phyloP scores from a whole-genome alignment of 2,329 filamentous ascomycete species.

The Leptographium procerum region DNA sequence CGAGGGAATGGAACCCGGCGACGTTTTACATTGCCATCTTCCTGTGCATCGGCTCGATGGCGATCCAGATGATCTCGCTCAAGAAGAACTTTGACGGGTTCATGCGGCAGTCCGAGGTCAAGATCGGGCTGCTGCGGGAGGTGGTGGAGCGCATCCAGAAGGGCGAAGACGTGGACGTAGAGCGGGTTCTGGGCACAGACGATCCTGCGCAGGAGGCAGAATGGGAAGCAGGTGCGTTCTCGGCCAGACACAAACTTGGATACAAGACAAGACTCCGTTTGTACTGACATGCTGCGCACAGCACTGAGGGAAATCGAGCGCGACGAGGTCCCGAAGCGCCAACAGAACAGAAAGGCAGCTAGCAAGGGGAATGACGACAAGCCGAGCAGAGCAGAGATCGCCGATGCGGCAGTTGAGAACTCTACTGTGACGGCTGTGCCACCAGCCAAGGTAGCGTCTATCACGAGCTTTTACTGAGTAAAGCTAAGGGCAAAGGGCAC shows the following conservation, averaged over 20 bases:
- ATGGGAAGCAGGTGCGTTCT: conserved; percentile 67
- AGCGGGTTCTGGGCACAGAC: conserved; percentile 68
- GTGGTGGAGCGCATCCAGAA: conserved; percentile 58
- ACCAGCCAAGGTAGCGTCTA: conserved; percentile 6
- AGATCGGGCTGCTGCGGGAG: conserved; percentile 65
- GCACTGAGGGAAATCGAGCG: conserved; percentile 56
- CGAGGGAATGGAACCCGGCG: conserved; percentile 66
- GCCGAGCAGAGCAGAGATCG: background rate
- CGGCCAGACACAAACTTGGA: background rate
- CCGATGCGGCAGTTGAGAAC: background rate
- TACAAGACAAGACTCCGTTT: no score
- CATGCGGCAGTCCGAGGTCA: conserved; percentile 64
- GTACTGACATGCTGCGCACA: conserved; percentile 18
- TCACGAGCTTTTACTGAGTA: conserved; percentile 13
- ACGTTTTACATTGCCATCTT: conserved; percentile 77
- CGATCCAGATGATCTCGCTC: conserved; percentile 80
- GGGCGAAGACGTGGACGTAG: conserved; percentile 75
- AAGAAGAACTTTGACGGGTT: conserved; percentile 65
- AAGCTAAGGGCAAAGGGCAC: no score
- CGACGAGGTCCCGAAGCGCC: conserved; percentile 41
- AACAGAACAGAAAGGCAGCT: conserved; percentile 24
- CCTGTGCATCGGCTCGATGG: conserved; percentile 84
- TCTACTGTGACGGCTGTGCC: background rate
- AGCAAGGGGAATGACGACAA: background rate
- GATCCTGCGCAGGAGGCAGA: conserved; percentile 63